These are phyloP conservation scores for Thalassiosira exigua DNA, from an alignment of 352 stramenopile genomes.

Conservation along the genomic window DNA sequence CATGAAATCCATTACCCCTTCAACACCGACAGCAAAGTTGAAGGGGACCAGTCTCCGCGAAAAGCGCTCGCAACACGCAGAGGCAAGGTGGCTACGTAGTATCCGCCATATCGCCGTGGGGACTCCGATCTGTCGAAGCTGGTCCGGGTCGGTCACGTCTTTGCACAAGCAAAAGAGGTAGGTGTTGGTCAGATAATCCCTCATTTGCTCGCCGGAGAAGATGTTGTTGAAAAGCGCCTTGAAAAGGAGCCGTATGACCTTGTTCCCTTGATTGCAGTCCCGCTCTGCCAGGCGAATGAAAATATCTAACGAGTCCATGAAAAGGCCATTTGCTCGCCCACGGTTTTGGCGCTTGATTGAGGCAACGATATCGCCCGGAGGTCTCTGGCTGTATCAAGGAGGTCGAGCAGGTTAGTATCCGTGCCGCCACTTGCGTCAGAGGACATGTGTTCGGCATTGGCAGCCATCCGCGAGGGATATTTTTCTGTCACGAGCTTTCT, in stretches of 20 bases:
- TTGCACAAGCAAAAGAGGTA: conserved; percentile 51
- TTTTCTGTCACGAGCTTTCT: background rate
- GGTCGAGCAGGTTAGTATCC: no score
- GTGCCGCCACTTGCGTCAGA: no score
- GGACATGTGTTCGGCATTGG: no score
- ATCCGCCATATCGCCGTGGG: conserved; percentile 34
- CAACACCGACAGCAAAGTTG: conserved; percentile 37
- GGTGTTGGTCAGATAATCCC: conserved; percentile 21
- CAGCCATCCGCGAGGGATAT: no score
- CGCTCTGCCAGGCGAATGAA: conserved; percentile 28
- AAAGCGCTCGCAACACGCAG: background rate
- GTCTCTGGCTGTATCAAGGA: no score
- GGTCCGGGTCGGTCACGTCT: conserved; percentile 21
- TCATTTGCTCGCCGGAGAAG: background rate
- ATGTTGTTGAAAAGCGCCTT: conserved; percentile 8
- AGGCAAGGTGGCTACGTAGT: conserved; percentile 5
- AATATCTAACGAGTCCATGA: conserved; percentile 22
- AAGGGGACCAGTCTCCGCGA: conserved; percentile 19
- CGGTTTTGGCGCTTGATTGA: conserved; percentile 5
- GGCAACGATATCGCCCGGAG: conserved; percentile 31
- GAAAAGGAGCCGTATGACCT: conserved; percentile 15
- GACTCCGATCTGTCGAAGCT: conserved; percentile 42
- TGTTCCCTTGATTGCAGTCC: conserved; percentile 3
- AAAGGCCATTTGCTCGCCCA: conserved; percentile 23
- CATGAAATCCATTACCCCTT: conserved; percentile 35